Evolutionary conservation across 1,284 basidiomycete species (phyloP), one percentile per base, ranked within the genome.

Genomic region (Phellinidium pouzarii): DNA sequence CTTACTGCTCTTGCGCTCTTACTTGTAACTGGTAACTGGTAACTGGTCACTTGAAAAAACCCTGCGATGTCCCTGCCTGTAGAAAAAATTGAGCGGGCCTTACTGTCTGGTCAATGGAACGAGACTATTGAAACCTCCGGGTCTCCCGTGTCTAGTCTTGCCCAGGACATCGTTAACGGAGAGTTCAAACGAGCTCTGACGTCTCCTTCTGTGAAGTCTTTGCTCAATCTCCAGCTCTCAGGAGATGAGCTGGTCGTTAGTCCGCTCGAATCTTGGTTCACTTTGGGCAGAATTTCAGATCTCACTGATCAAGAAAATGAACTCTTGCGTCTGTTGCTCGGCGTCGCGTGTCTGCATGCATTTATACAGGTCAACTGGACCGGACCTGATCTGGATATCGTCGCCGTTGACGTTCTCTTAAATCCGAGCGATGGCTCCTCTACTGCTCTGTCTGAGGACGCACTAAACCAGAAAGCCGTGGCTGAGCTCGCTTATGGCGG

Each of bases 321-420:
- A 62, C 61, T 82, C n/a, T 58, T 78, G 36, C 74, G 76, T 19
- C 71, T 98, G 34, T 66, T 78, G 12, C 60, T 92, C 0, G 92
- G 83, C 0, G 76, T 94, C 2, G 84, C 91, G 3, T 84, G 84
- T 52, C 73, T 98, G 25, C 91, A 96, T 59, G 82, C 90, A 0
- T 99, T 95, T 69, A 75, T 95, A 0, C 96, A 99, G 67, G 77
- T 77, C 34, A 99, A 99, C 69, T 99, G 93, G 93, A 98, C 94
- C 0, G 96, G 96, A 1, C 96, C 96, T 1, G 79, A 91, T 61
- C 76, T 96, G 40, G 73, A 84, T 56, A 65, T 93, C 64, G 68
- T 67, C 59, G 75, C 77, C 54, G 68, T 75, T 52, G 77, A 81
- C 36, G 60, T 84, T 47, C 67, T 85, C 61, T 61, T 67, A 29